Evolutionary conservation across 331 rosid genomes (phyloP).

Genomic region (Malus hybrid): DNA sequence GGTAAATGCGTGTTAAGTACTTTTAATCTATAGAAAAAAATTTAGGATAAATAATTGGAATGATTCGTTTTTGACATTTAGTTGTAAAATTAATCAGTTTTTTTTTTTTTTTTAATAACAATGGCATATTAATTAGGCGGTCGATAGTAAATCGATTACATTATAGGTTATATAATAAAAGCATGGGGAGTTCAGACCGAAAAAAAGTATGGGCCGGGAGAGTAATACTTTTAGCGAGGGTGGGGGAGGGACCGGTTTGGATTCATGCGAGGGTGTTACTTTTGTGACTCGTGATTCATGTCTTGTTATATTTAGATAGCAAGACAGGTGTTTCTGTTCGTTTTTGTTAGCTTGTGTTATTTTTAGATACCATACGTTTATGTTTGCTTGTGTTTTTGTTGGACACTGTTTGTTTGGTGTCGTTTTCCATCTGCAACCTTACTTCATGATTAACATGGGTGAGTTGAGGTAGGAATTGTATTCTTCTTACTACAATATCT

Average conservation of each 20-base stretch:
- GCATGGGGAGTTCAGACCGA: no score
- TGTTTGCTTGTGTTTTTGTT: not conserved
- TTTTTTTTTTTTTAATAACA: no score
- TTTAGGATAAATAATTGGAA: no score
- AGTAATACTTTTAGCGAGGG: not conserved
- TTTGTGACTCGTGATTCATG: slow-evolving; percentile 2
- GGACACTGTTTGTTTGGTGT: not conserved
- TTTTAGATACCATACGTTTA: not conserved
- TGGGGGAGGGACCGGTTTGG: not conserved
- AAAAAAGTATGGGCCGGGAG: no score
- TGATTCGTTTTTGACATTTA: no score
- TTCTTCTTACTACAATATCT: not conserved
- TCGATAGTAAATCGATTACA: no score
- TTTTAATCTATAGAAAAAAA: no score
- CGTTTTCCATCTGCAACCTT: not conserved
- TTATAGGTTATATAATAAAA: no score
- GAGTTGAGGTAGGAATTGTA: not conserved
- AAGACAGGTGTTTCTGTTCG: not conserved
- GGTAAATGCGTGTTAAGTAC: no score
- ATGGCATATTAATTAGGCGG: no score
- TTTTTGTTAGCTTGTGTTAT: not conserved
- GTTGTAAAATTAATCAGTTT: no score
- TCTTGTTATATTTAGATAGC: not conserved
- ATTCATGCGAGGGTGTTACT: not conserved
- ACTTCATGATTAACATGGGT: slow-evolving; percentile 1